phyloP scores from a whole-genome alignment of 2,329 filamentous ascomycete species.

The Trichoderma arundinaceum region DNA sequence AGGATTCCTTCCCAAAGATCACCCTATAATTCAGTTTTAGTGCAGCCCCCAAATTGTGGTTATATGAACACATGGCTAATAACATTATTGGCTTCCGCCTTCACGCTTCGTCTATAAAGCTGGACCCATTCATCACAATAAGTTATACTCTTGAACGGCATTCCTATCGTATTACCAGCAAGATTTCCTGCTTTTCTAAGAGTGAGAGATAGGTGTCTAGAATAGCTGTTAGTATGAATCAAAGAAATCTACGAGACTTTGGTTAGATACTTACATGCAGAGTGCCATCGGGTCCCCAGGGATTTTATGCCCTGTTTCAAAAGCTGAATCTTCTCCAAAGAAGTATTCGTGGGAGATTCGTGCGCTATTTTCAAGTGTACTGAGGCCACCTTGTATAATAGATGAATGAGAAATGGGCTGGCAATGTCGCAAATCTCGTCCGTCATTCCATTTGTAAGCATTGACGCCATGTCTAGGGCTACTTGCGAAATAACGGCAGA shows the following conservation, averaged over 20 bases:
- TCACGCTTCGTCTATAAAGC: neutral
- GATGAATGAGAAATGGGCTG: slow-evolving; percentile 17
- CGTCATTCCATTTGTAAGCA: neutral
- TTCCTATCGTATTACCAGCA: slow-evolving; percentile 1
- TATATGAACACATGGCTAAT: no score
- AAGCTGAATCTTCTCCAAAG: neutral
- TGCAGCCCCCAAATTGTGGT: no score
- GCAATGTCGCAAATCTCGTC: slow-evolving; percentile 12
- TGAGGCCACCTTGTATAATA: slow-evolving; percentile 18
- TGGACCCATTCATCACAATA: neutral
- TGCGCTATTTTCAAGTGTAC: slow-evolving; percentile 17
- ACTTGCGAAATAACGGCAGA: slow-evolving; percentile 7
- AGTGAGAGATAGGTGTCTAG: slow-evolving; percentile 25
- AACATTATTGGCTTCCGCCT: neutral
- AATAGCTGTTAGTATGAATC: neutral
- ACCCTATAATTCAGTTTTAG: no score
- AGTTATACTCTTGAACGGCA: no score
- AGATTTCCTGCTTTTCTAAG: slow-evolving; percentile 29
- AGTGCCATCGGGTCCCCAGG: slow-evolving; percentile 17
- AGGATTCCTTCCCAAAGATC: no score
- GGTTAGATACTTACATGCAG: neutral
- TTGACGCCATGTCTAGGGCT: neutral
- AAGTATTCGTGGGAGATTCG: neutral
- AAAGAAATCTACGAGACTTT: neutral
- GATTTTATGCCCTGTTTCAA: slow-evolving; percentile 8